Evolutionary conservation across 805 yeast genomes (phyloP).

Genomic region (Candida yuanshanica): DNA sequence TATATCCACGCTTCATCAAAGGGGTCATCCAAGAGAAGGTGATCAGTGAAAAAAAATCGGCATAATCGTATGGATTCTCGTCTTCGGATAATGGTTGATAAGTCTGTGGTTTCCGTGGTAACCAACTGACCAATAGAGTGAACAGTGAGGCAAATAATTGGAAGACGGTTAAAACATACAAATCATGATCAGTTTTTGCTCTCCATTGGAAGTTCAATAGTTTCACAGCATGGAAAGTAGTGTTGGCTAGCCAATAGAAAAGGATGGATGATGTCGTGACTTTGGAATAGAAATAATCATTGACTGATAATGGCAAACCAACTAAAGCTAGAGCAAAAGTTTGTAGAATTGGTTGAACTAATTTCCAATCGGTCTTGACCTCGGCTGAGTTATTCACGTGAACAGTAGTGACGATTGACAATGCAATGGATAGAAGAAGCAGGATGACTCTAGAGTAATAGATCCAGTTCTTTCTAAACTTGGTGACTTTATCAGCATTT

Average conservation of each 20-base stretch:
- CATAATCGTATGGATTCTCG: slow-evolving; percentile 33
- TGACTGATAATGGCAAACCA: slow-evolving; percentile 53
- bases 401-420: slow-evolving; percentile 20
- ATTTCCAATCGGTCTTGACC: slow-evolving; percentile 22
- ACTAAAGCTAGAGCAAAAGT: slow-evolving; percentile 39
- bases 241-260: slow-evolving; percentile 66
- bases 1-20: slow-evolving; percentile 74
- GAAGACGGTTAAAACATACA: slow-evolving; percentile 28
- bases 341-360: slow-evolving; percentile 33
- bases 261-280: slow-evolving; percentile 66
- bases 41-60: slow-evolving; percentile 67
- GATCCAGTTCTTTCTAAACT: slow-evolving; percentile 34
- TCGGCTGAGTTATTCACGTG: slow-evolving; percentile 14
- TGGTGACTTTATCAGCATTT: slow-evolving; percentile 20
- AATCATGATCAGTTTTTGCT: slow-evolving; percentile 18
- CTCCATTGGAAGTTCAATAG: slow-evolving; percentile 34
- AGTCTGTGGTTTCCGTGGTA: slow-evolving; percentile 32
- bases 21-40: slow-evolving; percentile 92
- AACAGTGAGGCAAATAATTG: slow-evolving; percentile 27
- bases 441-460: slow-evolving; percentile 29
- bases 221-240: slow-evolving; percentile 42
- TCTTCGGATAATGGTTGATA: slow-evolving; percentile 33
- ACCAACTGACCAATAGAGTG: slow-evolving; percentile 30
- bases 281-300: slow-evolving; percentile 62
- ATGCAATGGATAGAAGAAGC: slow-evolving; percentile 27